Evolutionary conservation across 495 filamentous ascomycete genomes (phyloP).

Genomic region (Penicillium goetzii): DNA sequence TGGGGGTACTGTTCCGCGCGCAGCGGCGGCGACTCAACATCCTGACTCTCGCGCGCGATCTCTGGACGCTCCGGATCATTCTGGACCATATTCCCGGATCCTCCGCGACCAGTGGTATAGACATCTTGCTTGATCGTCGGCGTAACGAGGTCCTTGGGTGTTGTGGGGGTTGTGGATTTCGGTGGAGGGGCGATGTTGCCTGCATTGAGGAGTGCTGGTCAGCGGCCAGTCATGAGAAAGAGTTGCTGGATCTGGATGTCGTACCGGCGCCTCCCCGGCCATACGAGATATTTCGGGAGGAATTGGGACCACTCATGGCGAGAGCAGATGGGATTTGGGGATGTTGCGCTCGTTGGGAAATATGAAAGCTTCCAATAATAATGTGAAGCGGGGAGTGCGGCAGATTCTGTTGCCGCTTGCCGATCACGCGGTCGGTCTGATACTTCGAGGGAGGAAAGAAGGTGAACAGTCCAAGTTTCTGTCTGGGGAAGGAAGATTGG

Average conservation of each 20-base stretch:
- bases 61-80: slow-evolving; percentile 64
- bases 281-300: slow-evolving; percentile 54
- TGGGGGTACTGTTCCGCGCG: slow-evolving; percentile 48
- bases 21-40: slow-evolving; percentile 66
- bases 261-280: slow-evolving; percentile 61
- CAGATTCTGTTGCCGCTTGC: slow-evolving; percentile 22
- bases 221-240: background rate
- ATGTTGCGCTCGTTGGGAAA: background rate
- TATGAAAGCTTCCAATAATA: background rate
- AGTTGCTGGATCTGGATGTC: background rate
- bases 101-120: slow-evolving; percentile 81
- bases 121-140: slow-evolving; percentile 79
- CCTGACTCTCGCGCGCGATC: slow-evolving; percentile 77
- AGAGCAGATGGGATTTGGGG: background rate
- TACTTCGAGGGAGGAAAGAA: background rate
- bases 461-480: background rate
- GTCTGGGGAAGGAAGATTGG: background rate
- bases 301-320: slow-evolving; percentile 34
- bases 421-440: background rate
- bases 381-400: slow-evolving; percentile 8
- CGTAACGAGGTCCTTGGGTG: slow-evolving; percentile 68
- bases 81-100: slow-evolving; percentile 76
- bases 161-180: slow-evolving; percentile 41
- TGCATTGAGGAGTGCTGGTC: slow-evolving; percentile 22
- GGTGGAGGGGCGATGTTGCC: slow-evolving; percentile 75